Percentiles rank a stretch among this genome's conserved stretches.
These are phyloP conservation scores for Cyclostephanos invisitatus DNA, from an alignment of 108 stramenopile species.

Conservation along the genomic window DNA sequence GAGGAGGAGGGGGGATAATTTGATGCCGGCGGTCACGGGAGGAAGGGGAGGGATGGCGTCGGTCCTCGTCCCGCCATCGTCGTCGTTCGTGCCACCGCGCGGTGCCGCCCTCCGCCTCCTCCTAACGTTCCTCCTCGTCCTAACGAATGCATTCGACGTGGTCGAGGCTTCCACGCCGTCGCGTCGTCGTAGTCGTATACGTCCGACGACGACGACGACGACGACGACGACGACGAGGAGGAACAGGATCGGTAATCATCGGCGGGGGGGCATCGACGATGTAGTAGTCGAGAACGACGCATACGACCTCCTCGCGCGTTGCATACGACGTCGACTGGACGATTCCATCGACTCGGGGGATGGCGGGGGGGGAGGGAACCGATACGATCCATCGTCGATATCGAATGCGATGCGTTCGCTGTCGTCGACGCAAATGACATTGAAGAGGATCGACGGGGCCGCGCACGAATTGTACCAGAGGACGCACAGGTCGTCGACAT, in stretches of 20 bases:
- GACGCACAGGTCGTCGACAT: slow-evolving; percentile 53
- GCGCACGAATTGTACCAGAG: slow-evolving; percentile 86
- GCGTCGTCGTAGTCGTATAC: neutral
- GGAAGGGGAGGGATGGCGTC: no score
- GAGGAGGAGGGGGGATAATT: no score
- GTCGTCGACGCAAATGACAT: slow-evolving; percentile 60
- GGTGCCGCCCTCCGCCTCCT: neutral
- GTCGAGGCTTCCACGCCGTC: neutral
- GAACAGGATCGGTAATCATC: neutral
- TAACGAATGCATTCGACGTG: no score
- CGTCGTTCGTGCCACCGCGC: no score
- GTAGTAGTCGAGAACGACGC: neutral
- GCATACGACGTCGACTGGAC: slow-evolving; percentile 21
- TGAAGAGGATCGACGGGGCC: slow-evolving; percentile 80
- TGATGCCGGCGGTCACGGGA: no score
- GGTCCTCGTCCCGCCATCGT: neutral
- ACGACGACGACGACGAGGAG: neutral
- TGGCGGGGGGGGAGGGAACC: neutral
- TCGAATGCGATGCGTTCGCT: slow-evolving; percentile 52
- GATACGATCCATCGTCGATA: slow-evolving; percentile 16
- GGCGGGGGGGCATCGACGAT: neutral
- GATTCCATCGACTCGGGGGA: neutral
- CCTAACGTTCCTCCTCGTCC: neutral
- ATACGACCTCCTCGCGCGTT: slow-evolving; percentile 11
- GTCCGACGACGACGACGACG: neutral